phyloP scores from a whole-genome alignment of 257 asterid genomes.

The Solanum arcanum region DNA sequence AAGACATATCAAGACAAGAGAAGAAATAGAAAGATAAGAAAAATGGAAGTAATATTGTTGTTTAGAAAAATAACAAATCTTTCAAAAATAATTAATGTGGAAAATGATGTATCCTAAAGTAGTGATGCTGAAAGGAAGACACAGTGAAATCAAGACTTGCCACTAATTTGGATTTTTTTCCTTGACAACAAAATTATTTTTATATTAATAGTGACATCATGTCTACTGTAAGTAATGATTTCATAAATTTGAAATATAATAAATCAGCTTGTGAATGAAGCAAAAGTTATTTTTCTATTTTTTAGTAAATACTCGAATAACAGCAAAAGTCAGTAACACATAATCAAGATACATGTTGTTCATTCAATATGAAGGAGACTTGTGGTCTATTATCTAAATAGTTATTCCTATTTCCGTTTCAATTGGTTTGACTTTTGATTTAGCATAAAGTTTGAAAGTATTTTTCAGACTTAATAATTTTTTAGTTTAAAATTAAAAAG shows the following conservation, averaged over 20 bases:
- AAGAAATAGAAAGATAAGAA: not conserved
- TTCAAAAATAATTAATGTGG: not conserved
- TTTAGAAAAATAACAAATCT: not conserved
- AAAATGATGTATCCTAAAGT: not conserved
- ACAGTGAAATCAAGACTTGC: not conserved
- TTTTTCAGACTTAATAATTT: no score
- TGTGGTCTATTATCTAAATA: not conserved
- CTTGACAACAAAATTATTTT: not conserved
- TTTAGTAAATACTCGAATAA: not conserved
- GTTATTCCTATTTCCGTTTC: not conserved
- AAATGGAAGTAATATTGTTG: not conserved
- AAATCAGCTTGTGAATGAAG: not conserved
- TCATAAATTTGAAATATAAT: not conserved
- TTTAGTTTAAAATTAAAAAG: no score
- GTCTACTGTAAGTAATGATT: not conserved
- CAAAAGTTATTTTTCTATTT: not conserved
- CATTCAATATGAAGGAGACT: slow-evolving; percentile 6
- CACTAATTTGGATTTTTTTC: not conserved
- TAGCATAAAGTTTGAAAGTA: no score
- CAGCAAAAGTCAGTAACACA: not conserved
- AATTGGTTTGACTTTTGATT: no score
- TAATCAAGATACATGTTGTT: not conserved
- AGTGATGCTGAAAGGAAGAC: not conserved
- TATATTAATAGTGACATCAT: not conserved
- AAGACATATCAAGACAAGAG: not conserved